Base-by-base conservation (phyloP, 768 basidiomycete species). In the Cyclocybe cylindracea region DNA sequence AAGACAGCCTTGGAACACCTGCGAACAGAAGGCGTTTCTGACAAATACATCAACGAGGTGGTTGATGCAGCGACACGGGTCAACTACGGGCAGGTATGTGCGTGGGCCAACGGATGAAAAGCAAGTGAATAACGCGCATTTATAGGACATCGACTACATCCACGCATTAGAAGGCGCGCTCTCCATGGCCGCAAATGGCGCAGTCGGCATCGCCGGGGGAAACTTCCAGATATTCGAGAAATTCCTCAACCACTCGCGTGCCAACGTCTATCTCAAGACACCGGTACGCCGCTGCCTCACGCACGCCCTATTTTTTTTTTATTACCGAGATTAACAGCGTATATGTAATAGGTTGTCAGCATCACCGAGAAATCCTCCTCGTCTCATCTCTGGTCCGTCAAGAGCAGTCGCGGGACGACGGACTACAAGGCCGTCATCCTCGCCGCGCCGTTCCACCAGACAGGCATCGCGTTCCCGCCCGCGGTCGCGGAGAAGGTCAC, bases 191-290 rank as follows among this genome's bases (percentile, higher is more conserved):
- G 78, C 93, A 2, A 68, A 62, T 0, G 85, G 85, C 10, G 91
- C 91, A 0, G 70, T 73, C 3, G 76, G 78, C 10, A 81, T 96
- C 40, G 67, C 76, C 53, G 87, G 90, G 6, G 96, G 96, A 5
- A 96, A 97, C 67, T 88, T 79, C 67, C 82, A 82, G 60, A 78
- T 98, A 34, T 98, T 98, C 60, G 86, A 92, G 57, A 70, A 83
- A 45, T 95, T 98, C 70, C 62, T 95, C 46, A 74, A 83, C 11
- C 73, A 71, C 8, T 90, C 91, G 2, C 74, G 76, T 8, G 91
- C 96, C 10, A 80, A 78, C 5, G 65, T 94, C 4, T 77, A 80
- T 57, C 76, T 96, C 1, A 82, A 87, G 49, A 90, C 89, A 0
- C 72, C 82, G 50, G 92, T 92, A 59, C 60, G 55, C 56, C 3